Conservation (phyloP, 192 early-diverging fungal species). For the Coemansia sp. region DNA sequence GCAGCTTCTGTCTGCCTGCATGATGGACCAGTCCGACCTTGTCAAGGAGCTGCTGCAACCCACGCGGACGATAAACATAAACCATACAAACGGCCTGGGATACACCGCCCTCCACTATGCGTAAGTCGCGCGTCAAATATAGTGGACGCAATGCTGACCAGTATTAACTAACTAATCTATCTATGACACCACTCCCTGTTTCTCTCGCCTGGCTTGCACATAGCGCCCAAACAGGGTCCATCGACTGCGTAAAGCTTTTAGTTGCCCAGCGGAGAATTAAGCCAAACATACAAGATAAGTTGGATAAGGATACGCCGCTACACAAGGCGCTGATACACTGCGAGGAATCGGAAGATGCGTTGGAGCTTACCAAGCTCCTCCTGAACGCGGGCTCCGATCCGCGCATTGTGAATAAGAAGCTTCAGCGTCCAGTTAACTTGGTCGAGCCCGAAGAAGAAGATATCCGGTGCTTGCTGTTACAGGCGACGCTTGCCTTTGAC, state of each 20-base stretch:
- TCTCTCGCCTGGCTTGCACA: not conserved
- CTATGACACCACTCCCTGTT: slow-evolving; percentile 8
- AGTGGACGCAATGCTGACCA: not conserved
- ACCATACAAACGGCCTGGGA: slow-evolving; percentile 65
- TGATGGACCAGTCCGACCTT: slow-evolving; percentile 69
- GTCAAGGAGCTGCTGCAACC: slow-evolving; percentile 61
- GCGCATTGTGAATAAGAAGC: slow-evolving; percentile 36
- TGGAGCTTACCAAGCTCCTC: slow-evolving; percentile 64
- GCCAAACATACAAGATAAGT: slow-evolving; percentile 59
- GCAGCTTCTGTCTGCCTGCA: slow-evolving; percentile 69
- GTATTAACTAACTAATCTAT: slow-evolving; percentile 20
- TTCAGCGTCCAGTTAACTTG: slow-evolving; percentile 36
- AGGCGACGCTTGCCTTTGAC: slow-evolving; percentile 26
- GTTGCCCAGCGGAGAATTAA: slow-evolving; percentile 56
- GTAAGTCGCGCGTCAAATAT: slow-evolving; percentile 33
- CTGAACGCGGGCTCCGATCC: slow-evolving; percentile 60
- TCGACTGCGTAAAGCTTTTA: slow-evolving; percentile 64
- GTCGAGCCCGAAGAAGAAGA: slow-evolving; percentile 31
- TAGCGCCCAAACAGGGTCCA: slow-evolving; percentile 59
- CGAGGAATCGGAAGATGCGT: slow-evolving; percentile 57
- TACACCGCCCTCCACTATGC: slow-evolving; percentile 71
- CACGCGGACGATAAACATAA: slow-evolving; percentile 58
- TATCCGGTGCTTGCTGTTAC: slow-evolving; percentile 37
- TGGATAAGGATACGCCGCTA: slow-evolving; percentile 65
- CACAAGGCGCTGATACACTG: slow-evolving; percentile 66